Base-by-base conservation (phyloP, 2,329 filamentous ascomycete genomes). In the Hypoxylon sp. region DNA sequence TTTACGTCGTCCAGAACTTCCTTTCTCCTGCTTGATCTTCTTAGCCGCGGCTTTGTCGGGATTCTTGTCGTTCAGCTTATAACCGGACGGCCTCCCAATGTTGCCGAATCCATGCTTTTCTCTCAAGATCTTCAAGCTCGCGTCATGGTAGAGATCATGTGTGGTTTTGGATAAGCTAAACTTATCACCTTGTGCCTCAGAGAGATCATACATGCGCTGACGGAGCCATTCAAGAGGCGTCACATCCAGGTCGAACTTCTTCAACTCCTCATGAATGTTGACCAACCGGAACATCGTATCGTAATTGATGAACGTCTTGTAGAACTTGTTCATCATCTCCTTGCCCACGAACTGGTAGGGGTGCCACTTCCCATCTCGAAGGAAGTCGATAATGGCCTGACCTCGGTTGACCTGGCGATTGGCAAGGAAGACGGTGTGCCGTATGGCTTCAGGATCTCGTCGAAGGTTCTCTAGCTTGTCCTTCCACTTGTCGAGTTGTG, bases 361-460 rank as follows among this genome's bases (percentile, higher is more conserved):
- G 68, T 85, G 85, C 64, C 88, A 83, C 2, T 82, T 79, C n/a
- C 82, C 84, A 0, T 82, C 77, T 6, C 81, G 76, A 4, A 89
- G 76, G 60, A 87, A 89, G 48, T 84, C 80, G 34, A 88, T 78
- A n/a, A 87, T 84, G 21, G 80, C 77, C 10, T 81, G 78, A 19
- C 87, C 87, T 3, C 86, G 82, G 67, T 88, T 88, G 52, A 88
- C 82, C 68, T 88, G 86, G 0, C 86, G 82, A 5, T 85, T 83
- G 5, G 85, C 84, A 68, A 87, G 81, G 65, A 87, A 88, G 53
- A 86, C 83, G 36, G 82, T 82, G 62, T 73, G 66, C 60, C 75
- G 69, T 61, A 82, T 73, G 59, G 77, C 73, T 7, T 74, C 60
- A 21, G 75, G 68, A 0, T 70, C 65, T 23, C 66, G 68, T 17